phyloP scores from a whole-genome alignment of 345 rosid species.

The Draba incana region DNA sequence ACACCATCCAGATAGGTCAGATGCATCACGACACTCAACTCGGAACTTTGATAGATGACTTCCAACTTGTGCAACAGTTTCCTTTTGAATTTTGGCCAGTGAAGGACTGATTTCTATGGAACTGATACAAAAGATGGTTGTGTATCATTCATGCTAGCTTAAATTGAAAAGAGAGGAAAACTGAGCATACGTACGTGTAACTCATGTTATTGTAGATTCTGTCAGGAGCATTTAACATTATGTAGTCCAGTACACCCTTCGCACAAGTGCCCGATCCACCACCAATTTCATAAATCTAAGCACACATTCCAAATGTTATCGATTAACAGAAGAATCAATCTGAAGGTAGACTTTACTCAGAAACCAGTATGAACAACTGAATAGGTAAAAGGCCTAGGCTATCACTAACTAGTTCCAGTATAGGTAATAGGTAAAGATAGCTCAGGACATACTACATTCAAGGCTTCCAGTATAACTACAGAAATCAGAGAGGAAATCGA shows the following conservation, averaged over 20 bases:
- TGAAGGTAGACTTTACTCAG: neutral
- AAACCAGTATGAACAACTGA: neutral
- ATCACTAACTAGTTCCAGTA: constrained; percentile 6
- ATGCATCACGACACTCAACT: constrained; percentile 94
- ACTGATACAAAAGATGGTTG: constrained; percentile 44
- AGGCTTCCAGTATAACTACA: constrained; percentile 6
- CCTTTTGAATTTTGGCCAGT: constrained; percentile 79
- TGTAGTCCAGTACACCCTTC: constrained; percentile 92
- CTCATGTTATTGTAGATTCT: constrained; percentile 90
- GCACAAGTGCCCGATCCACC: constrained; percentile 99
- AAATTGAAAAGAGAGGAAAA: constrained; percentile 22
- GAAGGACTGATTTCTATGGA: constrained; percentile 97
- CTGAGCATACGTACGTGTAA: constrained; percentile 64
- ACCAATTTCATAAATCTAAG: constrained; percentile 94
- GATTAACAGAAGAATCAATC: constrained; percentile 9
- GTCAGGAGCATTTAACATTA: constrained; percentile 90
- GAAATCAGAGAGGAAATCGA: neutral
- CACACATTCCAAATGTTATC: constrained; percentile 27
- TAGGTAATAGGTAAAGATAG: constrained; percentile 18
- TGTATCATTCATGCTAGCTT: constrained; percentile 14
- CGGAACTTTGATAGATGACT: constrained; percentile 82
- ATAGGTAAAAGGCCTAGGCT: too few relatives aligned
- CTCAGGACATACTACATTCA: neutral
- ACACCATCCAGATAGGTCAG: constrained; percentile 92
- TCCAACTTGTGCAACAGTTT: constrained; percentile 82